Evolutionary conservation across 441 rosid species (phyloP), one percentile per base, ranked within the genome.

Genomic region (Flueggea neowawraea): DNA sequence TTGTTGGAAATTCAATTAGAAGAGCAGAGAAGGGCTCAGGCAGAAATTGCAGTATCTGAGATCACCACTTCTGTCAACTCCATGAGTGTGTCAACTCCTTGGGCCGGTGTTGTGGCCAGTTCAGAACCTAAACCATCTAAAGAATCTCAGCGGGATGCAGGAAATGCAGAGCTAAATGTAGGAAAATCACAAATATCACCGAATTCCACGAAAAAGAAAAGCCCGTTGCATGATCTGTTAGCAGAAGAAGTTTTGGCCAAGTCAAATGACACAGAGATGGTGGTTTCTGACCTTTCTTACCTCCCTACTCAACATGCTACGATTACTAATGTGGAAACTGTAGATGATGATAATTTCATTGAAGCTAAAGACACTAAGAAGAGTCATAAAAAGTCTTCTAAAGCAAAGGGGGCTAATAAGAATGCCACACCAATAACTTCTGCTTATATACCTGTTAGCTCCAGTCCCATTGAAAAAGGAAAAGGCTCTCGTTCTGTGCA

Each of bases 1-100:
- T 72, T 95, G 70, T 73, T 95, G 77, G 99, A 95, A 79, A 95
- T 95, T 74, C 99, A 95, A 75, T 81, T 77, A 80, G 99, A 95
- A 73, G 97, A 95, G 75, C 90, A 87, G 74, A 89, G 76, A 79
- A 89, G 63, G 71, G 85, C 84, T n/a, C 88, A 82, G 71, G 68
- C 74, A 6, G 92, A 86, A 74, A 69, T 78, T 62, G 62, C 75
- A 52, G 94, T 84, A 67, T 72, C 95, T 54, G 95, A 90, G 65
- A 60, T 66, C 12, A 58, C 72, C 60, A 15, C 76, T 57, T 66
- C 85, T 64, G 80, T 77, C 47, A 75, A 53, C 66, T 71, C 89
- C 51, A 58, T 71, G 65, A 78, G 72, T 73, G 54, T 66, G 54
- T 65, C 91, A 54, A 57, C 87, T 61, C 91, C 96, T 43, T 90